phyloP scores from a whole-genome alignment of 768 basidiomycete species.

The Clavaria fumosa region DNA sequence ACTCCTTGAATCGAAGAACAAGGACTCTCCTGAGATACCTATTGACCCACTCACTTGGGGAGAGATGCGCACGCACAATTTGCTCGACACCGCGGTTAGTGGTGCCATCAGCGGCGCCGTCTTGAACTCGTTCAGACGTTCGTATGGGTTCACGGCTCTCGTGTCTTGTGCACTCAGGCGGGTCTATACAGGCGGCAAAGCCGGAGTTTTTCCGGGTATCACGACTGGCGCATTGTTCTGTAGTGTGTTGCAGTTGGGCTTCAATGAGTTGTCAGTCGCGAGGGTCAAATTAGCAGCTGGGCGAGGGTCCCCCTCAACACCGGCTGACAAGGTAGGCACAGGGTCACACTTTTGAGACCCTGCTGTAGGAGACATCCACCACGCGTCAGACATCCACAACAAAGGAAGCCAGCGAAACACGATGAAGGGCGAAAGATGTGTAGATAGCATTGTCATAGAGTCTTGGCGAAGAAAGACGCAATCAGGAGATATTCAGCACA shows the following conservation, averaged over 20 bases:
- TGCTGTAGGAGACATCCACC: no score
- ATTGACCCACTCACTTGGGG: conserved; percentile 24
- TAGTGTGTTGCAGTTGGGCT: conserved; percentile 46
- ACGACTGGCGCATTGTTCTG: conserved; percentile 44
- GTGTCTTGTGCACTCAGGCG: no score
- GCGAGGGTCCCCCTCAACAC: conserved; percentile 10
- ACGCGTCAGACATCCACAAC: no score
- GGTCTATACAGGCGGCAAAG: conserved; percentile 43
- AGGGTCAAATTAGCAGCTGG: conserved; percentile 43
- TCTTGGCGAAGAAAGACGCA: no score
- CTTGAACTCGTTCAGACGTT: conserved; percentile 41
- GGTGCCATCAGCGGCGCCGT: conserved; percentile 54
- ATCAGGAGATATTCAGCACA: no score
- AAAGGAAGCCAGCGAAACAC: no score
- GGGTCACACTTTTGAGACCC: no score
- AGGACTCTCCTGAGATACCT: conserved; percentile 2
- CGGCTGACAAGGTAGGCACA: no score
- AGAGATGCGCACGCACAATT: conserved; percentile 40
- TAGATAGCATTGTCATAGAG: no score
- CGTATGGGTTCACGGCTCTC: conserved; percentile 15
- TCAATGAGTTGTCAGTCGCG: conserved; percentile 50
- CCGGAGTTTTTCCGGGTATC: conserved; percentile 42
- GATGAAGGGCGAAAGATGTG: no score
- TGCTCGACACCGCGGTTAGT: conserved; percentile 61
- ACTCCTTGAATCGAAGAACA: conserved; percentile 6